phyloP scores from a whole-genome alignment of 108 stramenopile genomes.

The Nitzschia sp. region DNA sequence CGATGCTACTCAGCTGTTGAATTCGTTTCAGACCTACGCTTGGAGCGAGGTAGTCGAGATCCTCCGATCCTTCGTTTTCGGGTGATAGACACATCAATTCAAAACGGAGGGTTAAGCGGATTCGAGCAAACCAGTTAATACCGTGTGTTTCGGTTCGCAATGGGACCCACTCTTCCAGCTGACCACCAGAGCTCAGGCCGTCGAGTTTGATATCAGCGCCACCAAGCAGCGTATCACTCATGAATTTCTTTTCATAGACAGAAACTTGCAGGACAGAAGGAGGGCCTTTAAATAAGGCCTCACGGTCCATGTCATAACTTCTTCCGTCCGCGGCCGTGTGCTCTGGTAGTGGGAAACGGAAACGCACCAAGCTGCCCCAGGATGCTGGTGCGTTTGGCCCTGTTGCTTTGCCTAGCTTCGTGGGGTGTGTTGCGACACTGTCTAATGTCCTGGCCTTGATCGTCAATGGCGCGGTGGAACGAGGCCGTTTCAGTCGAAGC shows the following conservation, averaged over 20 bases:
- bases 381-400: conserved; percentile 90
- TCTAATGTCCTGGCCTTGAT: conserved; percentile 80
- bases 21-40: conserved; percentile 77
- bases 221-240: conserved; percentile 77
- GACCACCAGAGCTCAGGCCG: conserved; percentile 72
- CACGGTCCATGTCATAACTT: conserved; percentile 73
- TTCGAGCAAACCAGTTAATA: conserved; percentile 87
- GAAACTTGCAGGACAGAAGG: conserved; percentile 80
- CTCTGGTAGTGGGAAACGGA: conserved; percentile 86
- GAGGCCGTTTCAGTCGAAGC: conserved; percentile 70
- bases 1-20: conserved; percentile 60
- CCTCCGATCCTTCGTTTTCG: conserved; percentile 17
- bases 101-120: conserved; percentile 80
- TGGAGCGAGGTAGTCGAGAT: conserved; percentile 47
- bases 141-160: conserved; percentile 69
- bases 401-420: conserved; percentile 77
- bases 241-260: conserved; percentile 90
- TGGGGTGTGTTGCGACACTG: conserved; percentile 70
- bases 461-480: conserved; percentile 69
- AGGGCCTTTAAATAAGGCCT: conserved; percentile 84
- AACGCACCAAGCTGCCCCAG: conserved; percentile 86
- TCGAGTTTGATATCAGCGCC: conserved; percentile 80
- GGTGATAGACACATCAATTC: conserved; percentile 80
- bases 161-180: conserved; percentile 91
- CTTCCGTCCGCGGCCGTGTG: conserved; percentile 70